Conservation (phyloP, 1,284 basidiomycete genomes). For the Cutaneotrichosporon dermatis region DNA sequence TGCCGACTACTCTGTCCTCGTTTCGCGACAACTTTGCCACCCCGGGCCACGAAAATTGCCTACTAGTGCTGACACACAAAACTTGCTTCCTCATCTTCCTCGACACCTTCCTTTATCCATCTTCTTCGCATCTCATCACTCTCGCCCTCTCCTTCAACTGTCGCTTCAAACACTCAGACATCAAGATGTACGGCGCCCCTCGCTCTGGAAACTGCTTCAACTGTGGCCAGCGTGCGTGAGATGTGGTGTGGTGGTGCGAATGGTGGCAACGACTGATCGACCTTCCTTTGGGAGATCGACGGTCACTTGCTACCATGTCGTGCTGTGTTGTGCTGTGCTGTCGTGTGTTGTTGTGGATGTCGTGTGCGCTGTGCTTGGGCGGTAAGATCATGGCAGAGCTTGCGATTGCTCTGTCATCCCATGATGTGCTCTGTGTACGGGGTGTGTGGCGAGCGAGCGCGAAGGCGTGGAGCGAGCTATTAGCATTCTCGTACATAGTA, state of each 20-base stretch:
- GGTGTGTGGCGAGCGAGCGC: constrained; percentile 31
- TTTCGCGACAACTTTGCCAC: background rate
- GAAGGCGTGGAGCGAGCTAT: constrained; percentile 27
- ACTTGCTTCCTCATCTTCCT: background rate
- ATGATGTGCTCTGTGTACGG: constrained; percentile 27
- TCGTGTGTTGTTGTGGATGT: no score
- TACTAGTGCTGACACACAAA: no score
- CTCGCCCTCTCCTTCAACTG: no score
- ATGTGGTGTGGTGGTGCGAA: constrained; percentile 25
- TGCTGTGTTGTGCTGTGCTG: background rate
- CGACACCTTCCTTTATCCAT: background rate
- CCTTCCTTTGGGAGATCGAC: background rate
- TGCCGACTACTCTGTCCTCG: background rate
- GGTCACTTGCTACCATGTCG: background rate
- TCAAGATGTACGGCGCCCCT: constrained; percentile 39
- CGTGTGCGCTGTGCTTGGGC: no score
- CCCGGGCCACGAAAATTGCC: no score
- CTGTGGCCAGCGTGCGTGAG: constrained; percentile 46
- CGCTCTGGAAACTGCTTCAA: constrained; percentile 47
- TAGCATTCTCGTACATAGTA: constrained; percentile 30
- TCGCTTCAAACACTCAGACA: constrained; percentile 3
- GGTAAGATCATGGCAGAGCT: no score
- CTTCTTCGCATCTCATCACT: background rate
- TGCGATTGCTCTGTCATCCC: background rate
- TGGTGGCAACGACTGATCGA: background rate